These are phyloP conservation scores for Lithohypha guttulata DNA, from an alignment of 2,329 filamentous ascomycete genomes.

Conservation along the genomic window DNA sequence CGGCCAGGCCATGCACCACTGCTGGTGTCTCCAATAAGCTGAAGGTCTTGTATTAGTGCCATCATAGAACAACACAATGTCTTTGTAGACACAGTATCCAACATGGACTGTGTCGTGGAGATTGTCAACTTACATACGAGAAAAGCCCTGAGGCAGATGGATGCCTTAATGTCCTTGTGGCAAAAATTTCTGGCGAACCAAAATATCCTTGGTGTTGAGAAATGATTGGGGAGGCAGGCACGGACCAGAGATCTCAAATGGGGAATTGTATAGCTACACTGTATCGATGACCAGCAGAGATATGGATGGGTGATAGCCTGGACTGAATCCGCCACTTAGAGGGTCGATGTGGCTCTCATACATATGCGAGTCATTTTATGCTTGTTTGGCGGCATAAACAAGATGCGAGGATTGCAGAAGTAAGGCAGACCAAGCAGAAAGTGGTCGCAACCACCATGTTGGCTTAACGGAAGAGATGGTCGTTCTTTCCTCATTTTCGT, in stretches of 20 bases:
- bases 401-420: slow-evolving; percentile 4
- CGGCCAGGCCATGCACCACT: no score
- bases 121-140: slow-evolving; percentile 2
- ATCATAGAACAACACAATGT: no score
- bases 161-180: background rate
- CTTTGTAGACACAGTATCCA: no score
- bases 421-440: slow-evolving; percentile 3
- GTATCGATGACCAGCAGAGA: slow-evolving; percentile 4
- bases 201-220: slow-evolving; percentile 5
- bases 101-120: no score
- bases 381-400: slow-evolving; percentile 7
- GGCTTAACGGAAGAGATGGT: background rate
- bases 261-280: background rate
- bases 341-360: slow-evolving; percentile 8
- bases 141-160: background rate
- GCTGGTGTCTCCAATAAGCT: no score
- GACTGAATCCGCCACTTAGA: slow-evolving; percentile 6
- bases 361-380: slow-evolving; percentile 10
- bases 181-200: no score
- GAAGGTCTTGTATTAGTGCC: no score
- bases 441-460: background rate
- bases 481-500: slow-evolving; percentile 18
- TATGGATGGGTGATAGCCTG: slow-evolving; percentile 3
- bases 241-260: background rate
- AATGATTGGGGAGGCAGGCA: slow-evolving; percentile 5